phyloP scores from a whole-genome alignment of 1,284 basidiomycete species.

The Ceratobasidium sp. region DNA sequence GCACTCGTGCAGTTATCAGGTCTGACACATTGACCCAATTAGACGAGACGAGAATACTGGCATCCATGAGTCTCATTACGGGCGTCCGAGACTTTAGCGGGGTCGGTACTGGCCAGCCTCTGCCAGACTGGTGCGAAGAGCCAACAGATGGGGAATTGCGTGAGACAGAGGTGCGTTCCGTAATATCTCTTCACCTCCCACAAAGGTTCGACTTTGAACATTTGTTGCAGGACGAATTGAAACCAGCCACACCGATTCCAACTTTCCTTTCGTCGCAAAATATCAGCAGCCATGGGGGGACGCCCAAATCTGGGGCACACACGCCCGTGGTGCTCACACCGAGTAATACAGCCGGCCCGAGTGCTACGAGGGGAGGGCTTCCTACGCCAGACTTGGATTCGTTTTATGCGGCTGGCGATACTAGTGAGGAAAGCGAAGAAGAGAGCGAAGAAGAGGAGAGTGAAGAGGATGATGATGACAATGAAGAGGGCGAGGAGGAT shows the following conservation, averaged over 20 bases:
- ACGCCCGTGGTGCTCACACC: constrained; percentile 40
- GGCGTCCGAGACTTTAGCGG: constrained; percentile 55
- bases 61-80: constrained; percentile 67
- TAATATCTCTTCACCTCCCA: not conserved
- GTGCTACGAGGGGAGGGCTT: constrained; percentile 35
- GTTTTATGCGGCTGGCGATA: constrained; percentile 64
- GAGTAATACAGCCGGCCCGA: constrained; percentile 25
- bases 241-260: constrained; percentile 58
- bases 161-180: constrained; percentile 53
- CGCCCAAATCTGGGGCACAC: constrained; percentile 53
- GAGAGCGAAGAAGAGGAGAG: constrained; percentile 41
- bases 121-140: constrained; percentile 59
- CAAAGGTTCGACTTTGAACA: not conserved
- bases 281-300: constrained; percentile 50
- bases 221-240: constrained; percentile 1
- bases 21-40: not conserved
- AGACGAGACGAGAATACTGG: constrained; percentile 60
- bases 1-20: constrained; percentile 42
- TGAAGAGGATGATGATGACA: too few species aligned
- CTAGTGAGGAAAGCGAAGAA: constrained; percentile 49
- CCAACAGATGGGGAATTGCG: constrained; percentile 58
- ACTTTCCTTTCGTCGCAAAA: constrained; percentile 30
- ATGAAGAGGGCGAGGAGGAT: constrained; percentile 42
- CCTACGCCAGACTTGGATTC: constrained; percentile 65
- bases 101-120: constrained; percentile 55